phyloP scores from a whole-genome alignment of 441 rosid genomes.

The Euphorbia celastroides region DNA sequence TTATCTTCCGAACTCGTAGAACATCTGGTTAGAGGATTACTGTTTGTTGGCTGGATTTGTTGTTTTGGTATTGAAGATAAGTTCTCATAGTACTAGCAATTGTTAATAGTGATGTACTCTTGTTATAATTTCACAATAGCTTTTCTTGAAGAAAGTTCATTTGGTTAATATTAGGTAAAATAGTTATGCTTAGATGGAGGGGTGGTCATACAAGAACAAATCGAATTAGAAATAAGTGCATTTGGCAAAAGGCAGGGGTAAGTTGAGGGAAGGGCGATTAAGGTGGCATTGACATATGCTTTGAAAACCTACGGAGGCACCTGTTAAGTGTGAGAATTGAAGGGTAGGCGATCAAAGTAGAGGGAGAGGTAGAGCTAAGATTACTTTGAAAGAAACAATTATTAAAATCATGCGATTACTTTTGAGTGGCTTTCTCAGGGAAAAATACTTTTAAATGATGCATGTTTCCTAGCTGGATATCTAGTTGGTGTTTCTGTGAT shows the following conservation, averaged over 20 bases:
- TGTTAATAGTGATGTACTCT: neutral
- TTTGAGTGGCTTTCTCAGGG: neutral
- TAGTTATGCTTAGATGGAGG: neutral
- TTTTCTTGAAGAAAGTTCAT: neutral
- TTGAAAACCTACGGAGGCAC: no score
- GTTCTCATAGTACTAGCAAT: neutral
- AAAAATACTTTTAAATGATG: neutral
- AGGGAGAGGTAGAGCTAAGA: neutral
- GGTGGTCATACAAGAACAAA: neutral
- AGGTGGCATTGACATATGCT: no score
- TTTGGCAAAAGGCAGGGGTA: no score
- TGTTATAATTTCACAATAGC: neutral
- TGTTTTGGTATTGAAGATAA: neutral
- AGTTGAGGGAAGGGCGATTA: no score
- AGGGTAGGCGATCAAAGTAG: no score
- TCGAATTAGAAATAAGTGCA: neutral
- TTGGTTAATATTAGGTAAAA: neutral
- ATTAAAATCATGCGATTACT: neutral
- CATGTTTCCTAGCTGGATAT: neutral
- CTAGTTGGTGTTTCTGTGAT: neutral
- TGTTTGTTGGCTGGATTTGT: neutral
- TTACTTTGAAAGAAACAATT: neutral
- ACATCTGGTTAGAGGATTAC: neutral
- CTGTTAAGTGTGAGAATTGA: no score
- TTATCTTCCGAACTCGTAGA: neutral